Percentiles rank a stretch among this genome's conserved stretches.
These are phyloP conservation scores for Rosa persica DNA, from an alignment of 306 rosid species.

Conservation along the genomic window DNA sequence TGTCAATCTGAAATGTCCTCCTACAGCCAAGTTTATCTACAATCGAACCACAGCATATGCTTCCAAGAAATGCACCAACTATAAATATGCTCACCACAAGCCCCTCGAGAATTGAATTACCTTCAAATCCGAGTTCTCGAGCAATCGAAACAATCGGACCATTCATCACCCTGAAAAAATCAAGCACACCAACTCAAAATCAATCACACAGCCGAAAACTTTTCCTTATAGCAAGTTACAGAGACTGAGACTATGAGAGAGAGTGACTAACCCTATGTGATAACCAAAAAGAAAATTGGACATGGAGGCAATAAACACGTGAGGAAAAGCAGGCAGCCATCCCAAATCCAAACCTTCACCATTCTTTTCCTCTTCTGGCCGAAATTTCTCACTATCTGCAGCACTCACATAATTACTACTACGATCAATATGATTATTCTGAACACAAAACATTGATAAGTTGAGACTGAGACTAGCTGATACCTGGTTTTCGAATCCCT, in stretches of 20 bases:
- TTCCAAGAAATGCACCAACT: constrained; percentile 87
- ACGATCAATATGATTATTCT: no score
- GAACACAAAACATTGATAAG: background rate
- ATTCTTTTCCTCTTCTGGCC: constrained; percentile 17
- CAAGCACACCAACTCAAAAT: constrained; percentile 5
- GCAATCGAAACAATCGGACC: constrained; percentile 87
- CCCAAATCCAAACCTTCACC: constrained; percentile 42
- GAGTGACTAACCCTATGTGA: constrained; percentile 72
- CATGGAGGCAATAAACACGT: constrained; percentile 68
- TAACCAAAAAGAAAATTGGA: constrained; percentile 85
- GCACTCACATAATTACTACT: background rate
- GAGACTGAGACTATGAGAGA: background rate
- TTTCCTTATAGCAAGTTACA: background rate
- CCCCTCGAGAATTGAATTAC: constrained; percentile 77
- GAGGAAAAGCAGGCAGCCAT: constrained; percentile 85
- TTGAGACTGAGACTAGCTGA: constrained; percentile 18
- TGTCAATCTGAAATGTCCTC: constrained; percentile 68
- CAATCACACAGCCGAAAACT: background rate
- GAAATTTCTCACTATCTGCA: constrained; percentile 41
- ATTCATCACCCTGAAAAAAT: constrained; percentile 69
- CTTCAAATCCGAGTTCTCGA: constrained; percentile 81
- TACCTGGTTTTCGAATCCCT: constrained; percentile 25
- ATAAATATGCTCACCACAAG: constrained; percentile 88
- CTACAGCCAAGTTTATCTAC: constrained; percentile 86
- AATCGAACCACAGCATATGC: constrained; percentile 64